phyloP scores from a whole-genome alignment of 2,329 filamentous ascomycete species.

The Aspergillus pseudotamarii region DNA sequence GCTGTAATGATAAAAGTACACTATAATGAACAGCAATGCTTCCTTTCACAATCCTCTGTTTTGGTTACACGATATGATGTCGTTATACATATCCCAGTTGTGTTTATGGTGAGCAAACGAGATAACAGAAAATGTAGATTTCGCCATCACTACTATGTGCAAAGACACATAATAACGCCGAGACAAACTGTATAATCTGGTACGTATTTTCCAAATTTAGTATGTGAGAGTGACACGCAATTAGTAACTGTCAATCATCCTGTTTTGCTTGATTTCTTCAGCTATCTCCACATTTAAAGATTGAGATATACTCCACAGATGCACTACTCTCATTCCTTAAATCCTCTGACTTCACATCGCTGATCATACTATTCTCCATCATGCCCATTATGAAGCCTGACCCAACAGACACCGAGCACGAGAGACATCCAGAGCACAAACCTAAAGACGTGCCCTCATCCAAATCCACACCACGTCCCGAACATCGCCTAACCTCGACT shows the following conservation, averaged over 20 bases:
- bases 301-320: not conserved
- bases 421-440: not conserved
- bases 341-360: not conserved
- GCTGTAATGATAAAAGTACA: no score
- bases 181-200: not conserved
- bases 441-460: not conserved
- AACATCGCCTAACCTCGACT: not conserved
- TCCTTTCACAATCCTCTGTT: no score
- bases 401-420: not conserved
- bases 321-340: not conserved
- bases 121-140: not conserved
- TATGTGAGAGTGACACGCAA: not conserved
- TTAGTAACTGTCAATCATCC: not conserved
- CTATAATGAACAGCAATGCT: no score
- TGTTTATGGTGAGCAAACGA: not conserved
- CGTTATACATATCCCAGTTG: not conserved
- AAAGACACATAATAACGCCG: not conserved
- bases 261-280: not conserved
- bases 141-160: not conserved
- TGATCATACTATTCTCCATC: no score
- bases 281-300: not conserved
- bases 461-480: not conserved
- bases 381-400: not conserved
- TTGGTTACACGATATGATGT: not conserved
- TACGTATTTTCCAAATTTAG: not conserved